Evolutionary conservation across 2,329 filamentous ascomycete genomes (phyloP).

Genomic region (Colletotrichum karsti): DNA sequence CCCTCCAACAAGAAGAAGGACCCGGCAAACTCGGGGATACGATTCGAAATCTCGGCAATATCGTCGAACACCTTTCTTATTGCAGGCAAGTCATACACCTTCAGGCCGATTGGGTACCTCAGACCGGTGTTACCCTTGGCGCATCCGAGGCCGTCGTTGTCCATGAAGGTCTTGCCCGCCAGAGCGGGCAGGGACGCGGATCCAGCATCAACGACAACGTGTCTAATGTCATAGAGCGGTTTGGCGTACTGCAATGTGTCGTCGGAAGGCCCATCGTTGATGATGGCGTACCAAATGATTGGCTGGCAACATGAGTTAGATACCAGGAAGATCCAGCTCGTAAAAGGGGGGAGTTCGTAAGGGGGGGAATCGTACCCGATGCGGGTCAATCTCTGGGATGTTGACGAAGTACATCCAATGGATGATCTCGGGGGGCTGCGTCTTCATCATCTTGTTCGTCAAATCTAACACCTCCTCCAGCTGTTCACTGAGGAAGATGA

Average conservation of each 20-base stretch:
- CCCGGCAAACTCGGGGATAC: conserved; percentile 36
- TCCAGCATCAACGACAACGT: conserved; percentile 38
- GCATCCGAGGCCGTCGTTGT: conserved; percentile 44
- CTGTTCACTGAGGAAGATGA: conserved; percentile 35
- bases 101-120: conserved; percentile 52
- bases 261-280: conserved; percentile 46
- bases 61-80: conserved; percentile 37
- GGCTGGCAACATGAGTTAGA: conserved; percentile 37
- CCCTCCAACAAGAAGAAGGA: conserved; percentile 28
- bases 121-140: conserved; percentile 49
- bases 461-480: conserved; percentile 42
- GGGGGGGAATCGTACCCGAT: conserved; percentile 39
- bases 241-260: conserved; percentile 47
- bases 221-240: conserved; percentile 49
- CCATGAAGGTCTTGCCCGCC: conserved; percentile 48
- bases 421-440: conserved; percentile 34
- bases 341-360: not conserved
- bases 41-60: conserved; percentile 44
- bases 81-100: conserved; percentile 41
- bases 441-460: conserved; percentile 39
- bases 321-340: too few species aligned
- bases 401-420: conserved; percentile 45
- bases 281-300: conserved; percentile 48
- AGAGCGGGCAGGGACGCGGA: conserved; percentile 52
- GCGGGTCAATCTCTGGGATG: conserved; percentile 36